Base-by-base conservation (phyloP, 1,284 basidiomycete genomes). In the Cutaneotrichosporon sp. region DNA sequence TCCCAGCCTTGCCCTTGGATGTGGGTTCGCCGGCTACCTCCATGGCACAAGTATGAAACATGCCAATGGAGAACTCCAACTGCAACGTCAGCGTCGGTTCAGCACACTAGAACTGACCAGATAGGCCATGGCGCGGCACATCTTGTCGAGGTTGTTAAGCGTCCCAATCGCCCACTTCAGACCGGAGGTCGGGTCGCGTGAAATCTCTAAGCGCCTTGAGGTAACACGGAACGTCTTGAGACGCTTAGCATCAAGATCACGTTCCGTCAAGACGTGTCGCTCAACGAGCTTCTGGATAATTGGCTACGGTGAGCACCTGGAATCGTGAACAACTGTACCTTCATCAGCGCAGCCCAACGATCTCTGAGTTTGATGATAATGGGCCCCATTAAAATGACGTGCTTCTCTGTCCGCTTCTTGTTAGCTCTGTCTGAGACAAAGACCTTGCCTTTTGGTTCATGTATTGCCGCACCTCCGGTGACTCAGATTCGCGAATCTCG, bases 401-500 rank as follows among this genome's bases (percentile, higher is more conserved):
- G 90, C 65, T 88, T 73, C 47, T 77, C 76, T 0, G 72, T 79
- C 36, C 61, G 64, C 76, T 78, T 22, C 18, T 13, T 13, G 53
- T 61, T 16, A 63, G 36, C 56, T 14, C 11, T 14, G 11, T 10
- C 10, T 9, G 36, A 11, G 10, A 14, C 31, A 30, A 13, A 34
- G 22, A 13, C 21, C 31, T n/a, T 9, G 87, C 91, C 84, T 99
- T 99, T 70, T 90, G 87, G 76, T 95, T 89, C 71, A 96, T 86
- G 76, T 97, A 99, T 52, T 85, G 85, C 66, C 86, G 85, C 46
- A 99, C 85, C 79, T 99, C 97, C 47, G 95, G 81, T 69, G 93
- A 94, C 62, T 89, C 85, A 74, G 98, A 97, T 73, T 96, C 89
- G 60, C 97, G 86, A 66, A 98, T 92, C 76, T 99, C 96, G 68